phyloP scores from a whole-genome alignment of 1,139 yeast species.

The Scheffersomyces illinoinensis region DNA sequence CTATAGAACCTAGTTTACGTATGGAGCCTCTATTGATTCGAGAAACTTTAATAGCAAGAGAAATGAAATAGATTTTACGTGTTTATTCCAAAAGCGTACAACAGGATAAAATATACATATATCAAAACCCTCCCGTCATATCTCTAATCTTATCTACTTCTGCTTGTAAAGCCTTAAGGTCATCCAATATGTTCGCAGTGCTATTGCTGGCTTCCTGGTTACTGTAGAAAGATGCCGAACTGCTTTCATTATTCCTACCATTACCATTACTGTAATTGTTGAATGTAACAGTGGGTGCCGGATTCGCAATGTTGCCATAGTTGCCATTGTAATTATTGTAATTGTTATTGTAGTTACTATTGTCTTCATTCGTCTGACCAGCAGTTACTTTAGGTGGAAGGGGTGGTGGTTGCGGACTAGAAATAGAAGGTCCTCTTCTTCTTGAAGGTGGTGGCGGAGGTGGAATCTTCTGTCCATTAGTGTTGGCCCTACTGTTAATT shows the following conservation, averaged over 20 bases:
- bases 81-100: not conserved
- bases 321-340: conserved; percentile 7
- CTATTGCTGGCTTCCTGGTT: conserved; percentile 23
- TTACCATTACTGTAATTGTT: not conserved
- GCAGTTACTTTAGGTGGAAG: conserved; percentile 32
- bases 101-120: not conserved
- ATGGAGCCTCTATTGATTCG: not conserved
- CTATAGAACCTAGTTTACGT: not conserved
- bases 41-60: not conserved
- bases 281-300: not conserved
- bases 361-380: not conserved
- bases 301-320: not conserved
- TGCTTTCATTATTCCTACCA: not conserved
- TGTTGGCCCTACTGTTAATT: not conserved
- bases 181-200: conserved; percentile 57
- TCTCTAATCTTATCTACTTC: conserved; percentile 59
- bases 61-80: not conserved
- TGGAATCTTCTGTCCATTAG: conserved; percentile 15
- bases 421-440: conserved; percentile 25
- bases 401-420: conserved; percentile 26
- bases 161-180: conserved; percentile 60
- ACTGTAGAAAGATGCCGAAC: conserved; percentile 8
- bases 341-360: conserved; percentile 2
- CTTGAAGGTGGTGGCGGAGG: conserved; percentile 51
- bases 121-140: conserved; percentile 52